These are phyloP conservation scores for Globisporangium abappressorium DNA, from an alignment of 352 stramenopile genomes.

Conservation along the genomic window DNA sequence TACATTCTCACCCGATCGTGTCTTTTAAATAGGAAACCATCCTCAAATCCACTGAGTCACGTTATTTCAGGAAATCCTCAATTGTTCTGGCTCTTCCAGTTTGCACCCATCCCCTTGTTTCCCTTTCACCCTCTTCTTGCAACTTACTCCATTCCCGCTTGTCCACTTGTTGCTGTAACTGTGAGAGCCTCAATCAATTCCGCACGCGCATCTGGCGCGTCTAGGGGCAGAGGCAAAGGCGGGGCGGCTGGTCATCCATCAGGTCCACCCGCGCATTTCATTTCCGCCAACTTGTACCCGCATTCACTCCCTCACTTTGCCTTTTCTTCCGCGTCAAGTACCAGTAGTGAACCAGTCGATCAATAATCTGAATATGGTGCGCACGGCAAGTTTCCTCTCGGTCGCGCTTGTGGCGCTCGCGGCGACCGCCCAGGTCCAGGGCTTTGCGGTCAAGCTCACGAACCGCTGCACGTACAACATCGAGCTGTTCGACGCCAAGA, in stretches of 20 bases:
- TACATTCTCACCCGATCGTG: neutral
- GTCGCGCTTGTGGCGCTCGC: slow-evolving; percentile 25
- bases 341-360: neutral
- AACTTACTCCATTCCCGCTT: neutral
- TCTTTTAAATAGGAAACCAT: neutral
- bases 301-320: neutral
- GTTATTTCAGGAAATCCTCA: neutral
- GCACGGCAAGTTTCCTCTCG: slow-evolving; percentile 7
- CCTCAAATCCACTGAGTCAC: neutral
- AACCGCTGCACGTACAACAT: slow-evolving; percentile 49
- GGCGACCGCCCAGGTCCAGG: slow-evolving; percentile 24
- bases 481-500: slow-evolving; percentile 45
- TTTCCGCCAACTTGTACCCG: too few relatives aligned
- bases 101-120: neutral
- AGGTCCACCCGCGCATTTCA: neutral
- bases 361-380: neutral
- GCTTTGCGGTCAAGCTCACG: slow-evolving; percentile 40
- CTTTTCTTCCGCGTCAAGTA: neutral
- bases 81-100: neutral
- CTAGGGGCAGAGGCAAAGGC: neutral
- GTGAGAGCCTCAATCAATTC: neutral
- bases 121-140: neutral
- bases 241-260: neutral
- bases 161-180: neutral
- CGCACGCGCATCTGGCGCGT: neutral